Percentiles rank a stretch among this genome's conserved stretches.
Conservation (phyloP, 129 eudicot genomes). For the Apium graveolens region DNA sequence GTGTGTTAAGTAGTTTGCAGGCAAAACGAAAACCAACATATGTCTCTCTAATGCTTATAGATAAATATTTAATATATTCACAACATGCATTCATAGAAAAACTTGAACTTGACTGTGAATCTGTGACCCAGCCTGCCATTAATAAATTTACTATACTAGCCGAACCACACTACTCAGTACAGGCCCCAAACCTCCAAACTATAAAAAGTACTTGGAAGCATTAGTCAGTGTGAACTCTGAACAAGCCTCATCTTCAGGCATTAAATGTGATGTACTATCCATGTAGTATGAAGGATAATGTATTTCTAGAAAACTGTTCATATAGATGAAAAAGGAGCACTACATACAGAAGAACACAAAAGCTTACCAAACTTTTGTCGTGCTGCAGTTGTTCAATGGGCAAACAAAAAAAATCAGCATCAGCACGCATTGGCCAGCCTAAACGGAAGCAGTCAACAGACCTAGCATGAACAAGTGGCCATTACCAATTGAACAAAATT, state of each 20-base stretch:
- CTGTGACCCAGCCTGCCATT: background rate
- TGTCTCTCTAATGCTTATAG: background rate
- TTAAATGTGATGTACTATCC: background rate
- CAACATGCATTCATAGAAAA: background rate
- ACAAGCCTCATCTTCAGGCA: background rate
- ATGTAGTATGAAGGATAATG: background rate
- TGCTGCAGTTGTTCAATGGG: constrained; percentile 28
- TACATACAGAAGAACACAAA: background rate
- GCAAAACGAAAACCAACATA: background rate
- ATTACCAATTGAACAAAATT: constrained; percentile 12
- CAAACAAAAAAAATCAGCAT: constrained; percentile 86
- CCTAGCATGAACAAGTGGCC: constrained; percentile 30
- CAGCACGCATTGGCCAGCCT: constrained; percentile 99
- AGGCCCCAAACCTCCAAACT: background rate
- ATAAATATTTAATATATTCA: background rate
- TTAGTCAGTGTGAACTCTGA: background rate
- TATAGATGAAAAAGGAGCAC: background rate
- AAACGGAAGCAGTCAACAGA: constrained; percentile 94
- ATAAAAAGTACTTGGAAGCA: background rate
- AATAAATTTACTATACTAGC: background rate
- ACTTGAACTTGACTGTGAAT: background rate
- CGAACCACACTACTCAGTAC: background rate
- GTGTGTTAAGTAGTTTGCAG: background rate
- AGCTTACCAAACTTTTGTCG: constrained; percentile 62
- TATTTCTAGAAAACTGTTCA: background rate